Conservation (phyloP, 805 yeast species). For the Starmerella asiatica region DNA sequence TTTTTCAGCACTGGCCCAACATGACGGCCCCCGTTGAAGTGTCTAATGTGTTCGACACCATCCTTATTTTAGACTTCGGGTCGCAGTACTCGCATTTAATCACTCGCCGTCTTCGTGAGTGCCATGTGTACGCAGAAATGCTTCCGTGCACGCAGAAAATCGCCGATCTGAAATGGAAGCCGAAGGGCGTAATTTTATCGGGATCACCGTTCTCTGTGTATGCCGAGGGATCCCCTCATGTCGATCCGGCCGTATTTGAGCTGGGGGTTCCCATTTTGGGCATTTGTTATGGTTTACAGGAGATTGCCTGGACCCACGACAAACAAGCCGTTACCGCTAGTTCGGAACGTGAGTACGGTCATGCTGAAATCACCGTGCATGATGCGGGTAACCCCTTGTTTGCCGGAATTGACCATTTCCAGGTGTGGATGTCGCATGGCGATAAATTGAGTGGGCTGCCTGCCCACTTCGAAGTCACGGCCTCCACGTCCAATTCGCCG, state of each 20-base stretch:
- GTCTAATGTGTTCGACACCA: constrained; percentile 85
- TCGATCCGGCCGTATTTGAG: constrained; percentile 83
- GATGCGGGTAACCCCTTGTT: constrained; percentile 60
- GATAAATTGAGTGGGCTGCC: constrained; percentile 90
- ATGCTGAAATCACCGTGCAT: constrained; percentile 71
- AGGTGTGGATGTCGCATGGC: constrained; percentile 99
- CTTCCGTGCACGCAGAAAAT: constrained; percentile 98
- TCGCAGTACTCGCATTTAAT: constrained; percentile 96
- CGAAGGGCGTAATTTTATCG: constrained; percentile 88
- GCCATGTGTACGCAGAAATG: constrained; percentile 98
- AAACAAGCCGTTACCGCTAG: constrained; percentile 82
- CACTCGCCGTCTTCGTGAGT: constrained; percentile 90
- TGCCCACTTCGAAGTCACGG: constrained; percentile 74
- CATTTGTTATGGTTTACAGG: constrained; percentile 99
- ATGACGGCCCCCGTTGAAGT: constrained; percentile 38
- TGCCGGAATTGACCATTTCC: constrained; percentile 80
- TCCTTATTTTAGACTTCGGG: constrained; percentile 92
- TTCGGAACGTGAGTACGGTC: constrained; percentile 96
- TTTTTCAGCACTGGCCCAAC: no score
- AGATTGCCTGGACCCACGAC: constrained; percentile 85
- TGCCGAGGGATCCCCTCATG: constrained; percentile 92
- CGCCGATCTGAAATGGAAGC: constrained; percentile 80
- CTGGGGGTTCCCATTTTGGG: constrained; percentile 90
- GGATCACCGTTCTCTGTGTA: constrained; percentile 98
- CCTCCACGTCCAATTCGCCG: constrained; percentile 88